Evolutionary conservation across 805 yeast genomes (phyloP).

Genomic region (Metschnikowia dekortorum): DNA sequence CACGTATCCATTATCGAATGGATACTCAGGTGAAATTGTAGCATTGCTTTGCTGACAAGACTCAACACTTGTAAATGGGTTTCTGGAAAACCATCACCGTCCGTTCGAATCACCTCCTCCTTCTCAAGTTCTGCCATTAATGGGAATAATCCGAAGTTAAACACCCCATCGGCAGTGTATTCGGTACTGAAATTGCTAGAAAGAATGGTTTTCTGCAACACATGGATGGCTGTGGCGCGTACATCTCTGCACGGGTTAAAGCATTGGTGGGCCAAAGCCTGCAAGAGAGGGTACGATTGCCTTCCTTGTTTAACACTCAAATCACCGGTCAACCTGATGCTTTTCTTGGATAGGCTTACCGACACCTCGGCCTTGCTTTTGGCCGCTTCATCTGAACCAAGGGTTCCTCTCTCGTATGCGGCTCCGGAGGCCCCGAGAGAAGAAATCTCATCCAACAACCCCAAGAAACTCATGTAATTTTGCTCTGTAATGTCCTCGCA

Average conservation of each 20-base stretch:
- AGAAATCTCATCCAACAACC: constrained; percentile 72
- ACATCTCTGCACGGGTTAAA: constrained; percentile 82
- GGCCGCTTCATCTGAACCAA: constrained; percentile 41
- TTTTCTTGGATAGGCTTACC: constrained; percentile 55
- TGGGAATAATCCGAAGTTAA: constrained; percentile 75
- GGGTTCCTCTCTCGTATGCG: constrained; percentile 55
- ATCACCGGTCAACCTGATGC: constrained; percentile 57
- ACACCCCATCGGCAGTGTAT: constrained; percentile 49
- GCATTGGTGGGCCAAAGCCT: constrained; percentile 85
- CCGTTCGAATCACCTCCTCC: constrained; percentile 57
- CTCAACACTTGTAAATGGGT: constrained; percentile 67
- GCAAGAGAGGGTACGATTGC: constrained; percentile 58
- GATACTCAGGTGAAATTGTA: constrained; percentile 23
- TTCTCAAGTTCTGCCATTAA: constrained; percentile 61
- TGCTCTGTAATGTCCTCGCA: constrained; percentile 37
- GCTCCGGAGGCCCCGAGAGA: constrained; percentile 79
- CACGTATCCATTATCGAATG: constrained; percentile 29
- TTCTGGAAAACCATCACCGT: constrained; percentile 54
- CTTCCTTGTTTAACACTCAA: constrained; percentile 37
- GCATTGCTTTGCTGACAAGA: constrained; percentile 55
- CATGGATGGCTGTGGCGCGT: constrained; percentile 58
- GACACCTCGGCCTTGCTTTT: constrained; percentile 39
- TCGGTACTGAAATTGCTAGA: constrained; percentile 34
- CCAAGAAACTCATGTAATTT: constrained; percentile 64
- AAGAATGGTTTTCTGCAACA: constrained; percentile 52